Evolutionary conservation across 306 rosid species (phyloP).

Genomic region (Acacia confusa): DNA sequence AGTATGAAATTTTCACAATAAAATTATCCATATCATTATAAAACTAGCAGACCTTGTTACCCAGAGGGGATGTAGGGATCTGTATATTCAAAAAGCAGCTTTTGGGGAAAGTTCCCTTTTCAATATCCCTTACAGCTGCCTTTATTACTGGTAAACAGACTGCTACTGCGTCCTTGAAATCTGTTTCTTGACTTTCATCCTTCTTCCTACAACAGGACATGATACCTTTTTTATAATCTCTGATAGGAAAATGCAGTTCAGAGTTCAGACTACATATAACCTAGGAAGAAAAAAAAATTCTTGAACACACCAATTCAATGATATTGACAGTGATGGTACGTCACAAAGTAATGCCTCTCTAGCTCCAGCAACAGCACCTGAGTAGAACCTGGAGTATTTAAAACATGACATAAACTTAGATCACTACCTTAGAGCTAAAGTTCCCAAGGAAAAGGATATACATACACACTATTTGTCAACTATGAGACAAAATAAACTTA

Average conservation of each 20-base stretch:
- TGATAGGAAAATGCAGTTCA: constrained; percentile 29
- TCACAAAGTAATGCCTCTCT: constrained; percentile 87
- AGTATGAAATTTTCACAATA: constrained; percentile 26
- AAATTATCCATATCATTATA: not conserved
- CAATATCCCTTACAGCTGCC: constrained; percentile 80
- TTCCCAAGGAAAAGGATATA: not conserved
- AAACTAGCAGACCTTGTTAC: constrained; percentile 70
- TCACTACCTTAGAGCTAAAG: constrained; percentile 4
- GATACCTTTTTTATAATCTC: constrained; percentile 23
- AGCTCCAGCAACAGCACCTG: constrained; percentile 95
- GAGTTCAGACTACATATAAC: constrained; percentile 27
- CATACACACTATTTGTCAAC: not conserved
- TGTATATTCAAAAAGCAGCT: constrained; percentile 71
- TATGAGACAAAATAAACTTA: constrained; percentile 44
- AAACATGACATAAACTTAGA: constrained; percentile 29
- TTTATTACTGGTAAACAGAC: constrained; percentile 82
- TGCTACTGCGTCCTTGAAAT: constrained; percentile 88
- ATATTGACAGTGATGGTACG: constrained; percentile 82
- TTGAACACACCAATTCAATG: constrained; percentile 74
- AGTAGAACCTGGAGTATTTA: constrained; percentile 64
- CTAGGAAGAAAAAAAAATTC: not conserved
- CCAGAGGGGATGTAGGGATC: constrained; percentile 75
- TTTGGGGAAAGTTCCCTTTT: constrained; percentile 68
- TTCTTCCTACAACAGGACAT: constrained; percentile 70
- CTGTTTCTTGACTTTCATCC: constrained; percentile 87